phyloP scores from a whole-genome alignment of 805 yeast genomes.

The Lachancea fermentati region DNA sequence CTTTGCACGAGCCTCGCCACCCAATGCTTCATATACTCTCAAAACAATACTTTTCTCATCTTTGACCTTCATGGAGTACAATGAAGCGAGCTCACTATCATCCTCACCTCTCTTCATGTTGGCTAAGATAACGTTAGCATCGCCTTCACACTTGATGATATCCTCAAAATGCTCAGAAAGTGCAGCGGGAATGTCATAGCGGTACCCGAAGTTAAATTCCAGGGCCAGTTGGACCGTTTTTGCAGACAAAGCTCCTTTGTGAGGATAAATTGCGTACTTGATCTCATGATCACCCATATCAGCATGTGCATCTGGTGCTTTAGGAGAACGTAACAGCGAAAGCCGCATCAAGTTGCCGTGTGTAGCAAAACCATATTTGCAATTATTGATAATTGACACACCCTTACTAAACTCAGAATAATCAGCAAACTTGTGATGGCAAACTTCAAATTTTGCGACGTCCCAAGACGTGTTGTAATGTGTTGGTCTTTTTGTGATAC shows the following conservation, averaged over 20 bases:
- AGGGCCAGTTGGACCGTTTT: conserved; percentile 70
- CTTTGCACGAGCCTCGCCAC: conserved; percentile 61
- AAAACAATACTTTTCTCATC: conserved; percentile 53
- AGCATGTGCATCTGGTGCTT: conserved; percentile 90
- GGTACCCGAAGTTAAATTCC: conserved; percentile 61
- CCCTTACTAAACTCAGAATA: conserved; percentile 84
- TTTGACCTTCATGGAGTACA: conserved; percentile 40
- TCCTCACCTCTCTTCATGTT: conserved; percentile 85
- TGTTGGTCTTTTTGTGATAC: conserved; percentile 85
- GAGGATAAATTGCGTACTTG: conserved; percentile 82
- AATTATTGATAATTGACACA: conserved; percentile 74
- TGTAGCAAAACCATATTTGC: conserved; percentile 87
- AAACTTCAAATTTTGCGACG: conserved; percentile 91
- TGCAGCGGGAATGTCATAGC: conserved; percentile 17
- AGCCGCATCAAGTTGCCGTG: conserved; percentile 91
- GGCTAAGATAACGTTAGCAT: conserved; percentile 58
- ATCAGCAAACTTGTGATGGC: conserved; percentile 92
- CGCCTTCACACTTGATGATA: conserved; percentile 40
- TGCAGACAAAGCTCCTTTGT: conserved; percentile 55
- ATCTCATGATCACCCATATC: conserved; percentile 87
- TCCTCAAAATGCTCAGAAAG: conserved; percentile 21
- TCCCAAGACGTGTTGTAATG: conserved; percentile 96
- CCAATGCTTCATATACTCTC: conserved; percentile 82
- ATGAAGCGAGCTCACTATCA: conserved; percentile 50
- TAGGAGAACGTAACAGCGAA: conserved; percentile 82